Conservation (phyloP, 2,329 filamentous ascomycete species). For the Alternaria atra region DNA sequence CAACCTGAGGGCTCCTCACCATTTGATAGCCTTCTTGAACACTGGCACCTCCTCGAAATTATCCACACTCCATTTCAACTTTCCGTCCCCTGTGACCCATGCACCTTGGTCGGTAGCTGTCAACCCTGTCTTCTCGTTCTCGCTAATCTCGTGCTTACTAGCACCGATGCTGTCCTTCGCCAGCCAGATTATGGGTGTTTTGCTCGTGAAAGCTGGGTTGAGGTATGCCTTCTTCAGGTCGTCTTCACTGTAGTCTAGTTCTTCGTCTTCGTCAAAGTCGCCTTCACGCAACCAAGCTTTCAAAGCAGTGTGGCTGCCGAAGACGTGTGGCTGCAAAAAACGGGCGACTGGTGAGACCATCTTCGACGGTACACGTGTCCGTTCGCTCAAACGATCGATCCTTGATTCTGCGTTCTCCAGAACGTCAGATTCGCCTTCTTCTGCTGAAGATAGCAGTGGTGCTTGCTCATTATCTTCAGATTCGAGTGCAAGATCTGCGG, state of each 20-base stretch:
- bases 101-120: slow-evolving; percentile 44
- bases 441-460: slow-evolving; percentile 42
- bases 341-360: slow-evolving; percentile 42
- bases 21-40: slow-evolving; percentile 42
- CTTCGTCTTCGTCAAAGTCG: slow-evolving; percentile 42
- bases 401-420: slow-evolving; percentile 29
- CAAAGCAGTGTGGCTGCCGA: slow-evolving; percentile 47
- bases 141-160: slow-evolving; percentile 41
- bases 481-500: slow-evolving; percentile 40
- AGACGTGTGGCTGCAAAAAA: slow-evolving; percentile 49
- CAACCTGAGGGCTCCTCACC: slow-evolving; percentile 22
- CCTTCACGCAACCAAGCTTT: slow-evolving; percentile 45
- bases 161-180: slow-evolving; percentile 45
- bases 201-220: slow-evolving; percentile 47
- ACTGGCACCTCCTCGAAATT: slow-evolving; percentile 46
- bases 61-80: slow-evolving; percentile 42
- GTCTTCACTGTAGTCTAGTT: slow-evolving; percentile 46
- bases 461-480: slow-evolving; percentile 39
- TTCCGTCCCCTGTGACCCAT: slow-evolving; percentile 44
- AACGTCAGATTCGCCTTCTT: slow-evolving; percentile 41
- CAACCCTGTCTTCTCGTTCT: slow-evolving; percentile 42
- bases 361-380: slow-evolving; percentile 32
- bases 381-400: slow-evolving; percentile 39
- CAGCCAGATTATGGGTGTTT: slow-evolving; percentile 47
- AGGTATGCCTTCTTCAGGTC: slow-evolving; percentile 47